Conservation (phyloP, 2,329 filamentous ascomycete genomes). For the Tolypocladium ophioglossoides region DNA sequence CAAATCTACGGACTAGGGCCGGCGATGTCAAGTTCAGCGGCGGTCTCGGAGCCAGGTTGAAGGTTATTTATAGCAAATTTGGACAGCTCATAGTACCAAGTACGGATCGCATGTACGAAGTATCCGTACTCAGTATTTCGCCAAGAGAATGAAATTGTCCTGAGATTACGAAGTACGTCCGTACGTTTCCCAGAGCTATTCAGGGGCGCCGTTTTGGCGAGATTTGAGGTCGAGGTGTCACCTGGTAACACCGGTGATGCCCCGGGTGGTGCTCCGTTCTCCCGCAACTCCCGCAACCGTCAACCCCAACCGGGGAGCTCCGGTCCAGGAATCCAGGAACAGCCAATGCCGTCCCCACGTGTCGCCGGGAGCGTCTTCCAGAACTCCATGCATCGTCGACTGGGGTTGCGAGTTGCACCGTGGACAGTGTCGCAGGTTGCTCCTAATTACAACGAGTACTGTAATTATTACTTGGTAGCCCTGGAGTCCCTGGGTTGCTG, state of each 20-base stretch:
- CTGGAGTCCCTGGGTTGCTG: background rate
- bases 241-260: too few relatives aligned
- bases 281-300: background rate
- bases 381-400: background rate
- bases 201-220: background rate
- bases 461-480: too few relatives aligned
- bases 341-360: conserved; percentile 4
- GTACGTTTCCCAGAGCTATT: background rate
- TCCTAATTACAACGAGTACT: too few relatives aligned
- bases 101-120: too few relatives aligned
- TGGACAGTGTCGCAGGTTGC: background rate
- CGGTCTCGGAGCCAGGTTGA: background rate
- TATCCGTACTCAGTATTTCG: too few relatives aligned
- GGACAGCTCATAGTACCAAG: too few relatives aligned
- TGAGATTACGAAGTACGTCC: background rate
- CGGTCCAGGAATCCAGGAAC: too few relatives aligned
- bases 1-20: background rate
- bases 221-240: background rate
- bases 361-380: background rate
- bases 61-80: background rate
- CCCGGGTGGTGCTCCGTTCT: background rate
- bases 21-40: background rate
- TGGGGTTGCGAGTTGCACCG: background rate
- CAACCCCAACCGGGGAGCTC: background rate
- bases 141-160: background rate